Evolutionary conservation across 2,329 filamentous ascomycete species (phyloP), one percentile per base, ranked within the genome.

Genomic region (Ophiognomonia clavigignenti-juglandacearum): DNA sequence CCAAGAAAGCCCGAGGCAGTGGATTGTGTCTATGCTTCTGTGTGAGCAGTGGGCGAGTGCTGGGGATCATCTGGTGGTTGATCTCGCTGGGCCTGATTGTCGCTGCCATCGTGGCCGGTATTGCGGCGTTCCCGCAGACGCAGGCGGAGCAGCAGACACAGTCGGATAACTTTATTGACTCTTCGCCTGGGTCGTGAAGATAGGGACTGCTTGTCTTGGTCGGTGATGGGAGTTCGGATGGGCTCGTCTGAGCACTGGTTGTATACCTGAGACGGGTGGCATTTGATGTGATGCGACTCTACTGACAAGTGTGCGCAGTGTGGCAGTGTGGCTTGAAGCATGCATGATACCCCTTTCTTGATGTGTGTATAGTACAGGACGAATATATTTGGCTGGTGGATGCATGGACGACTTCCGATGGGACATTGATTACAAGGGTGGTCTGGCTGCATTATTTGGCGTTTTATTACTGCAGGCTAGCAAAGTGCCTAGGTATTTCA

Each of bases 41-140:
- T 20, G 20, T 45, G 24, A 45, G 43, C 27, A 45, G 38, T 24
- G 43, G 43, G 31, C 35, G 43, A 11, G 43, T 45, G 26, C 90
- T 87, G 86, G 86, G 86, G 8, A 71, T 90, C 13, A 78, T 89
- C 44, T 92, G 86, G 87, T 84, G 80, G 41, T 68, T 91, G 43
- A 77, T 92, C 44, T 86, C 84, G 1, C 59, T 90, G 20, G 53
- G 75, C 0, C 82, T 92, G 61, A 88, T 91, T 83, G 77, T 81
- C 6, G 71, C 72, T 13, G 85, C 81, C 2, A 90, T 92, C 53
- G 65, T 91, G n/a, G 85, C 83, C 4, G 86, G 84, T 1, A 75
- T 92, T 35, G 86, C 86, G 1, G 86, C 85, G 7, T 91, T 91
- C 59, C 83, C 82, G 0, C 74, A 90, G 64, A 81, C 80, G 2